Base-by-base conservation (phyloP, 1,284 basidiomycete species). In the Irpex lacteus region DNA sequence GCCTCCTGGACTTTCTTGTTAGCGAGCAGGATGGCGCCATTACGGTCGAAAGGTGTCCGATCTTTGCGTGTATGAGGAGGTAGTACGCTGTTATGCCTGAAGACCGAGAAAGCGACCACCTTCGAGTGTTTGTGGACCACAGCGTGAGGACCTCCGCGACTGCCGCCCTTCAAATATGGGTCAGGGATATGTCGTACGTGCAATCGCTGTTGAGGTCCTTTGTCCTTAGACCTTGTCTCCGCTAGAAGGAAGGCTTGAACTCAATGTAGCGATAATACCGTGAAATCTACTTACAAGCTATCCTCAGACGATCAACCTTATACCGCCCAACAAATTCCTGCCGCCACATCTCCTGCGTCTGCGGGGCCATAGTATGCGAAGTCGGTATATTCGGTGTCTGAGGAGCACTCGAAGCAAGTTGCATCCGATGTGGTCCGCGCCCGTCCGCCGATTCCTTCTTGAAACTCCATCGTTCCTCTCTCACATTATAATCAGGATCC, bases 111-210 rank as follows among this genome's bases (percentile, higher is more conserved):
- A 0, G 89, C 91, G 36, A 84, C 75, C 3, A 88, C 88, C 63
- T 87, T 85, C 1, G 91, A 92, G 70, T 93, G 91, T 67, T 90
- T 90, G 73, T 93, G 91, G 49, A 93, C 84, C 63, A 89, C 86
- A 21, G 85, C 81, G 40, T 81, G 79, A 0, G 90, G 90, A 1
- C 88, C 88, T 53, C 82, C 81, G 11, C 75, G 76, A 8, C 72
- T 78, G 56, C 78, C 80, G 3, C 74, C 71, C 55, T 74, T 73
- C 32, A 76, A 76, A 65, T 77, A 81, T 0, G 82, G 81, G 68
- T 85, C 85, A 15, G 80, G 76, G 63, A 85, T 79, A 64, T 87
- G 85, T 2, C 81, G 78, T 50, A 91, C 78, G 62, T 85, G 84
- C 8, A 92, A 77, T 32, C 91, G 86, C 67, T 91, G 88, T 65